Percentiles rank a stretch among this genome's conserved stretches.
Conservation (phyloP, 352 stramenopile species). For the Phytopythium ostracodes region DNA sequence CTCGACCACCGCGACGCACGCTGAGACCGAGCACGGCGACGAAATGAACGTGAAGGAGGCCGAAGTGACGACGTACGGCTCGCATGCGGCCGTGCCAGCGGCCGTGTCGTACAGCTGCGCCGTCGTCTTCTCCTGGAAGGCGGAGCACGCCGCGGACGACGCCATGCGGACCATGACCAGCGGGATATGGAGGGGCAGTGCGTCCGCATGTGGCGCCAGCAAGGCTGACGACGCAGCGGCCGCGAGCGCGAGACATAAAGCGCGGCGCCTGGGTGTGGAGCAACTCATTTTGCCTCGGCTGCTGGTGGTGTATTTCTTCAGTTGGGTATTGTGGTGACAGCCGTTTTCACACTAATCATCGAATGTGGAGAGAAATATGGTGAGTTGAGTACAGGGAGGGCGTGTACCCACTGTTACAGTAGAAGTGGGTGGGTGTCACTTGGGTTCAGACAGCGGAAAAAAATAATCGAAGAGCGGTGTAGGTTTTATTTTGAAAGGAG, state of each 20-base stretch:
- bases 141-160: neutral
- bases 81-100: constrained; percentile 11
- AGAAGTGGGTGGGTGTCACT: too few relatives aligned
- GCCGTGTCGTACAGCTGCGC: constrained; percentile 12
- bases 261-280: too few relatives aligned
- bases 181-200: neutral
- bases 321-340: too few relatives aligned
- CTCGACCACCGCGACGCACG: constrained; percentile 14
- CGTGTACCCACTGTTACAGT: too few relatives aligned
- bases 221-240: neutral
- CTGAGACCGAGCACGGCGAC: constrained; percentile 12
- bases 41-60: constrained; percentile 13
- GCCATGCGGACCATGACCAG: neutral
- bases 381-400: too few relatives aligned
- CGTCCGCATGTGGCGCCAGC: neutral
- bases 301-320: too few relatives aligned
- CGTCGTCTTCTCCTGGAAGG: neutral
- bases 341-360: too few relatives aligned
- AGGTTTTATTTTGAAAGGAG: too few relatives aligned
- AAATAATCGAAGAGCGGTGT: too few relatives aligned
- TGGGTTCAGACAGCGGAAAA: too few relatives aligned
- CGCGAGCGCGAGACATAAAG: neutral
- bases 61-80: constrained; percentile 9
- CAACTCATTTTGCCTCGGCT: neutral
- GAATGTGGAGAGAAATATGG: too few relatives aligned